Conservation (phyloP, 345 rosid genomes). For the Hibiscus syriacus region DNA sequence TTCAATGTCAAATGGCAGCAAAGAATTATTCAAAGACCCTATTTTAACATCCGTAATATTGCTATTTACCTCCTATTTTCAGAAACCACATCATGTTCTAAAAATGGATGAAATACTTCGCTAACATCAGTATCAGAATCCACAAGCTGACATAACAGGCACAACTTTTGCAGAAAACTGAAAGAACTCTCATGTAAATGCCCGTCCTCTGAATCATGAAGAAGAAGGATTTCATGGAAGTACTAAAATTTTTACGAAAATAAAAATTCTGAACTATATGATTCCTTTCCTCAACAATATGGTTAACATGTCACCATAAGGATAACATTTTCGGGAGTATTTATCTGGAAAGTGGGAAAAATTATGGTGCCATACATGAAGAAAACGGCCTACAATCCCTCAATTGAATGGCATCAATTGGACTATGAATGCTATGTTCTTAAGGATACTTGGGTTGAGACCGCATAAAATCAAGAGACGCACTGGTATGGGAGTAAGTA, state of each 20-base stretch:
- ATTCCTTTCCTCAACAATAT: not conserved
- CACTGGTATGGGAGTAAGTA: not conserved
- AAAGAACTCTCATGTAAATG: not conserved
- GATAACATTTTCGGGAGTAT: not conserved
- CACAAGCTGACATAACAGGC: not conserved
- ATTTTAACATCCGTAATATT: not conserved
- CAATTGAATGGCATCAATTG: not conserved
- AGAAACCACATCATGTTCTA: not conserved
- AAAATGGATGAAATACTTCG: not conserved
- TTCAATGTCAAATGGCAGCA: slow-evolving; percentile 20
- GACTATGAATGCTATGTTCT: not conserved
- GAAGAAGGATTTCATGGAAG: not conserved
- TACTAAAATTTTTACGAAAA: too few species aligned
- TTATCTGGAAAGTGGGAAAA: not conserved
- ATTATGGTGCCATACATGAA: not conserved
- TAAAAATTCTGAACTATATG: not conserved
- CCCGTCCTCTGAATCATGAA: not conserved
- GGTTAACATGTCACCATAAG: not conserved
- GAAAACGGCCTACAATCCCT: not conserved
- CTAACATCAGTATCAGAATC: not conserved
- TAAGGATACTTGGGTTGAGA: not conserved
- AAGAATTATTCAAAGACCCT: not conserved
- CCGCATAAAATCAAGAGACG: not conserved
- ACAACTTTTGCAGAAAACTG: not conserved
- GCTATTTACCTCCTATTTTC: not conserved